Evolutionary conservation across 2,329 filamentous ascomycete genomes (phyloP).

Genomic region (Botrytis hyacinthi): DNA sequence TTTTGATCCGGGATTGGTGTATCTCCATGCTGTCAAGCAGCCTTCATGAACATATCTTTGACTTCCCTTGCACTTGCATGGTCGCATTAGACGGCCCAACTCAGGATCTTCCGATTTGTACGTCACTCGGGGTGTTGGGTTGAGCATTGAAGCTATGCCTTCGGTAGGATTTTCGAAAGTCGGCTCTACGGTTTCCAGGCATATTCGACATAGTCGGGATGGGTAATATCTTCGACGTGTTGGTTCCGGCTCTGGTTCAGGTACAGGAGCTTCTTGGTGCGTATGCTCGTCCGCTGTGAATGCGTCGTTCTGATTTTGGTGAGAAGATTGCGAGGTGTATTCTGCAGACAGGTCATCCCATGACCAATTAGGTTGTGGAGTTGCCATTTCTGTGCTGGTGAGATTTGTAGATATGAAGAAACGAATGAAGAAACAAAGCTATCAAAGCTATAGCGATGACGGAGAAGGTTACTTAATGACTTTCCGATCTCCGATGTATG

Average conservation of each 20-base stretch:
- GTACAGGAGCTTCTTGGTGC: background rate
- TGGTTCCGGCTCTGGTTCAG: conserved; percentile 26
- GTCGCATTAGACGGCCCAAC: conserved; percentile 76
- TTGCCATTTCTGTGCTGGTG: background rate
- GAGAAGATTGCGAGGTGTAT: background rate
- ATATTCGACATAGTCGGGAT: conserved; percentile 82
- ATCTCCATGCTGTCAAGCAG: conserved; percentile 81
- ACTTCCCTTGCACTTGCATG: conserved; percentile 90
- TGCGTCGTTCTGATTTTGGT: background rate
- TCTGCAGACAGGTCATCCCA: conserved; percentile 11
- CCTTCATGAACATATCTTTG: conserved; percentile 93
- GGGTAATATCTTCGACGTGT: conserved; percentile 54
- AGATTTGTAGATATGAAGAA: background rate
- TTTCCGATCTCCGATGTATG: background rate
- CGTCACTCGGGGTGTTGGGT: conserved; percentile 54
- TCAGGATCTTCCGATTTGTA: conserved; percentile 75
- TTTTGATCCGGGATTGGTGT: conserved; percentile 64
- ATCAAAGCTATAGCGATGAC: background rate
- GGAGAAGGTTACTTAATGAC: background rate
- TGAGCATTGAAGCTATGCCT: conserved; percentile 54
- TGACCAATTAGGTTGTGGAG: conserved; percentile 3
- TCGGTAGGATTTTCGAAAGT: conserved; percentile 56
- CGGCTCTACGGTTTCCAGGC: conserved; percentile 67
- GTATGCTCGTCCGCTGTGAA: background rate
- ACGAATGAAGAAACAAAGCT: background rate